phyloP scores from a whole-genome alignment of 306 rosid species.

The Vigna hirtella region DNA sequence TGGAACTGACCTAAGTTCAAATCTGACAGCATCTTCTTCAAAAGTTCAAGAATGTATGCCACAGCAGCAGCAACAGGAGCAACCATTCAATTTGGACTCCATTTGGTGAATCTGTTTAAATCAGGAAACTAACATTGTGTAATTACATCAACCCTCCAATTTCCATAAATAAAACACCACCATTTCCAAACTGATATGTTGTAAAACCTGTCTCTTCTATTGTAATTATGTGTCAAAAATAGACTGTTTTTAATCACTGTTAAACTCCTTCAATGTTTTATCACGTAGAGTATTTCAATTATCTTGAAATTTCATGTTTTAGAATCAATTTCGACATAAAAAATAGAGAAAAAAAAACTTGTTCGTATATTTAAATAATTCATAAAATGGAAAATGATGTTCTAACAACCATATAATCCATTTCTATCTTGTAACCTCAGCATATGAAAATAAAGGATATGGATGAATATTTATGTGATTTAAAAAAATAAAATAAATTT shows the following conservation, averaged over 20 bases:
- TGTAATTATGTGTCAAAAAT: constrained; percentile 23
- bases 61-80: constrained; percentile 64
- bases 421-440: too few relatives aligned
- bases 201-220: constrained; percentile 18
- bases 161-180: constrained; percentile 34
- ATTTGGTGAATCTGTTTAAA: constrained; percentile 64
- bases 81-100: constrained; percentile 95
- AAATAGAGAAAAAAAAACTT: too few relatives aligned
- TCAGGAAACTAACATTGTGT: constrained; percentile 47
- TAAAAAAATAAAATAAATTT: too few relatives aligned
- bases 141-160: constrained; percentile 29
- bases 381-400: too few relatives aligned
- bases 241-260: constrained; percentile 6
- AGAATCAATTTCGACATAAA: too few relatives aligned
- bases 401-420: too few relatives aligned
- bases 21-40: constrained; percentile 67
- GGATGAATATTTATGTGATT: too few relatives aligned
- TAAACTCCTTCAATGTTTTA: background rate
- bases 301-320: too few relatives aligned
- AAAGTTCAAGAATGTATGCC: constrained; percentile 62
- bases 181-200: constrained; percentile 15
- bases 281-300: background rate
- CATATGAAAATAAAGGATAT: too few relatives aligned
- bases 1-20: constrained; percentile 54
- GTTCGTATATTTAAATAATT: too few relatives aligned